Evolutionary conservation across 2,329 filamentous ascomycete genomes (phyloP), one percentile per base, ranked within the genome.

Genomic region (Cercospora sp.): DNA sequence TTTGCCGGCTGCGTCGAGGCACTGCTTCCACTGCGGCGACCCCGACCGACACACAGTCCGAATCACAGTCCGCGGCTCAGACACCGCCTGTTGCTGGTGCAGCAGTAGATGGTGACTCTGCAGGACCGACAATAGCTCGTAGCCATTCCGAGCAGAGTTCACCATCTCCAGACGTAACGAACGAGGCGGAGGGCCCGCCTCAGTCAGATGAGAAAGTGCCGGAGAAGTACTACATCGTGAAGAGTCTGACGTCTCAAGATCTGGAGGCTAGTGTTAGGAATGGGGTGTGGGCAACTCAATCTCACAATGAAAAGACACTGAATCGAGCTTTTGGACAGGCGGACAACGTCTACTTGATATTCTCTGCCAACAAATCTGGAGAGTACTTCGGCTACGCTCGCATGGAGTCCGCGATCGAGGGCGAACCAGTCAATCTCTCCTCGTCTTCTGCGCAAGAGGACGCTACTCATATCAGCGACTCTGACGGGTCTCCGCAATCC

Each of bases 341-440:
- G 13, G 92, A 96, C 63, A 92, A 91, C 75, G 94, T 98, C 1
- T 97, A 94, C 76, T 84, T 98, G 31, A 88, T 98, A 13, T 98
- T 98, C 79, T 98, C 94, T 1, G 94, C 94, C 12, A 98, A 98
- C 80, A 97, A 97, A 76, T 97, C 94, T 0, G 94, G 94, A 12
- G 94, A 97, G 79, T 98, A 97, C 77, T 97, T 95, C 80, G 94
- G 94, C 20, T 97, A 96, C 76, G 94, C 94, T 20, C 89, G 91
- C 42, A 98, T 98, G 94, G 83, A 85, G 9, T 97, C 94, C 23
- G 83, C 89, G 3, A 96, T 97, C 75, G 89, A 91, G 73, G 87
- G 94, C 64, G 91, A 96, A 72, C 73, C 73, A 0, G 71, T 75
- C 39, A 73, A 72, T 51, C 69, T 75, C 6, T 62, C 69, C 6